A percentile compares a stretch with the other conserved stretches of the same genome.
Evolutionary conservation across 768 basidiomycete genomes (phyloP).

Genomic region (Thelephora aurantiotincta): DNA sequence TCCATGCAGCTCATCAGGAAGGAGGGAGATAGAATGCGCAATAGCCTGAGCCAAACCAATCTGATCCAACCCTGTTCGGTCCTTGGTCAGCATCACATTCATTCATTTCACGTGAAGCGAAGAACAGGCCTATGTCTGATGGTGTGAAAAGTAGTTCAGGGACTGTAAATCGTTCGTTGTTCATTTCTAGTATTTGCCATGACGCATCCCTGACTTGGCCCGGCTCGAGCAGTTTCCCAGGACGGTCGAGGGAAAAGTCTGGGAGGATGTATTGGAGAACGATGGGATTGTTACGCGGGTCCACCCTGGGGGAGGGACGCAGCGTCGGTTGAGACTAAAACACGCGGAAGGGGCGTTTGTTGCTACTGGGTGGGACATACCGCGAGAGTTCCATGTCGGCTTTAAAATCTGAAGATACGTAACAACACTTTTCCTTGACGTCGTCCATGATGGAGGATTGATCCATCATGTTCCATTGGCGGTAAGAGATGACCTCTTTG

Average conservation of each 20-base stretch:
- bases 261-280: slow-evolving; percentile 86
- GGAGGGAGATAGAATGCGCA: slow-evolving; percentile 55
- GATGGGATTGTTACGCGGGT: slow-evolving; percentile 48
- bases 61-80: slow-evolving; percentile 54
- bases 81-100: background rate
- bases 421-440: slow-evolving; percentile 85
- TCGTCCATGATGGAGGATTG: slow-evolving; percentile 89
- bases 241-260: slow-evolving; percentile 60
- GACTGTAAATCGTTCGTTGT: slow-evolving; percentile 82
- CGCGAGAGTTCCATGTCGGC: slow-evolving; percentile 65
- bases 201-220: slow-evolving; percentile 35
- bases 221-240: slow-evolving; percentile 37
- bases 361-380: slow-evolving; percentile 29
- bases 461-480: slow-evolving; percentile 99
- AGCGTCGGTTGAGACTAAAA: background rate
- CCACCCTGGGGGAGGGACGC: slow-evolving; percentile 22
- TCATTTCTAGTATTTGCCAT: slow-evolving; percentile 70
- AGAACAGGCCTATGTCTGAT: slow-evolving; percentile 65
- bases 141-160: slow-evolving; percentile 91
- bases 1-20: slow-evolving; percentile 74
- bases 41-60: slow-evolving; percentile 67
- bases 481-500: slow-evolving; percentile 85
- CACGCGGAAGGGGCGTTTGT: background rate
- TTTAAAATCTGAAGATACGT: slow-evolving; percentile 60
- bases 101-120: background rate